Evolutionary conservation across 1,284 basidiomycete genomes (phyloP), one percentile per base, ranked within the genome.

Genomic region (Tilletia setariae): DNA sequence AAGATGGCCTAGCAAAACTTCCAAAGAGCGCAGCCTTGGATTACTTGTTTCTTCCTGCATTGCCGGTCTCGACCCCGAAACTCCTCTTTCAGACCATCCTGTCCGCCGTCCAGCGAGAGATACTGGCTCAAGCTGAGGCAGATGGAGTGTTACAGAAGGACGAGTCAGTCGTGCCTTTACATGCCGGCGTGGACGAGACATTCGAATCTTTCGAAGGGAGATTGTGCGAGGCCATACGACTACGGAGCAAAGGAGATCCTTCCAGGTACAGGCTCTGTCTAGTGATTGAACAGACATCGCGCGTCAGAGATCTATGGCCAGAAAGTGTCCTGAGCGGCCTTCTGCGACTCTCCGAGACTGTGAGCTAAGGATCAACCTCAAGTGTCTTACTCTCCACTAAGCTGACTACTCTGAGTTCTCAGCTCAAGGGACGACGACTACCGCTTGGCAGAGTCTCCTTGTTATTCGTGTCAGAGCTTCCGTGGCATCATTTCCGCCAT

Each of bases 281-380:
- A 13, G 70, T 74, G 16, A 68, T 81, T 63, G 68, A 76, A 19
- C 71, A 77, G 44, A 74, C 79, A 0, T 76, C 79, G 40, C 68
- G 79, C 1, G 76, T 75, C 32, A 70, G 79, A 23, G 79, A 79
- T 53, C 53, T 79, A 1, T 80, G 79, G 79, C 77, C 77, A 2
- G 77, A 79, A 63, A 68, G 71, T n/a, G 66, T 80, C 25, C 77
- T 73, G 71, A 72, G 76, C 4, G 68, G 72, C 13, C 70, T 79
- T 11, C 35, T 40, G 35, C 35, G 35, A 40, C 35, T 40, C 6
- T 40, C 35, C 11, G 35, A 40, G 6, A 40, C 35, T 40, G 35
- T 40, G 35, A 40, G 35, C 75, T 72, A 32, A 68, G 74, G 4
- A 72, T 80, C 1, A 68, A 75, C 7, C 53, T 66, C n/a, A 46